These are phyloP conservation scores for Phaeosphaeria sp. DNA, from an alignment of 2,329 filamentous ascomycete species.

Conservation along the genomic window DNA sequence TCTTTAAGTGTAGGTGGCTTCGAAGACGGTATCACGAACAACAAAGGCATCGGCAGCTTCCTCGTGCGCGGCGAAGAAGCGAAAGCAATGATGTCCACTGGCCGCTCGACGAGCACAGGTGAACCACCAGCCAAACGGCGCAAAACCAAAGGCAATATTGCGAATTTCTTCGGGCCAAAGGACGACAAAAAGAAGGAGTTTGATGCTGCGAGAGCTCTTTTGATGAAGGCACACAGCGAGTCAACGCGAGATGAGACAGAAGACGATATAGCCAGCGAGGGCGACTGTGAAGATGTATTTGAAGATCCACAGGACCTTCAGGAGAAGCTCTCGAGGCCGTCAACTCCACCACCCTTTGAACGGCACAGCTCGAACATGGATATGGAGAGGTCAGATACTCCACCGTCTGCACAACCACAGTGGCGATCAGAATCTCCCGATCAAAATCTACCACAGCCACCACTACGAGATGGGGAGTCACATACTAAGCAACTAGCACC, in stretches of 20 bases:
- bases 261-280: conserved; percentile 22
- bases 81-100: conserved; percentile 51
- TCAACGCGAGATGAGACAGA: conserved; percentile 34
- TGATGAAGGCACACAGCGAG: conserved; percentile 35
- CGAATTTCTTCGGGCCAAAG: conserved; percentile 43
- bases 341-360: conserved; percentile 14
- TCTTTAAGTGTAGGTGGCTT: conserved; percentile 90
- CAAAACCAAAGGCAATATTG: conserved; percentile 44
- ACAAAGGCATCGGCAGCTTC: conserved; percentile 85
- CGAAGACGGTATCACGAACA: conserved; percentile 83
- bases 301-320: conserved; percentile 8
- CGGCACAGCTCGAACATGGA: conserved; percentile 13
- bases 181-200: conserved; percentile 43
- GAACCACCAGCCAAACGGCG: conserved; percentile 40
- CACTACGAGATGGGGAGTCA: background rate
- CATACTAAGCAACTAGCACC: background rate
- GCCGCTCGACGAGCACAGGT: conserved; percentile 12
- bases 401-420: conserved; percentile 43
- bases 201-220: conserved; percentile 38
- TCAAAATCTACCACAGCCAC: conserved; percentile 6
- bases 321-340: conserved; percentile 18
- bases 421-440: conserved; percentile 5
- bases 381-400: conserved; percentile 22
- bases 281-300: conserved; percentile 25
- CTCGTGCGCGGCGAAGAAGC: conserved; percentile 72